Base-by-base conservation (phyloP, 2,329 filamentous ascomycete species). In the Neofusicoccum sp. region DNA sequence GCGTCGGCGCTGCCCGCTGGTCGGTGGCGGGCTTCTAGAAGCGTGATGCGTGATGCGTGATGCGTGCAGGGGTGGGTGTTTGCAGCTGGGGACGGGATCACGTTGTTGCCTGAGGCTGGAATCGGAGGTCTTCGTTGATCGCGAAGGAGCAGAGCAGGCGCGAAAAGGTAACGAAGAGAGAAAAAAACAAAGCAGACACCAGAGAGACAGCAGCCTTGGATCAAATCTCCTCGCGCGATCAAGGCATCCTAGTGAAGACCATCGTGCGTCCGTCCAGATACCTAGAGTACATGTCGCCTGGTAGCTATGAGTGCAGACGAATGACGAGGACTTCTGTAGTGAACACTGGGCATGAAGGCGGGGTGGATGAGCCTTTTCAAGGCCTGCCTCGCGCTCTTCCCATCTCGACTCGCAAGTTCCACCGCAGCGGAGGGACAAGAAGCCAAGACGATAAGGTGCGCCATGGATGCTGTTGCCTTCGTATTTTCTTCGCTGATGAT, bases 1-100 rank as follows among this genome's bases (percentile, higher is more conserved):
- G n/a, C n/a, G 39, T 58, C 54, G 54, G 54, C 41, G 54, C 41
- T 58, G 54, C 54, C 54, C 54, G 54, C 45, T 4, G 28, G 44
- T 34, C 37, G 37, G 37, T 37, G n/a, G 52, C 8, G 28, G 54
- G 54, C 54, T 58, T 58, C 54, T 58, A 45, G 54, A 58, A 58
- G 54, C 22, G 22, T 22, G 22, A 22, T 22, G 22, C 22, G 22
- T 22, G 22, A 22, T 22, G 22, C 22, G 22, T 22, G 54, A 6
- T 45, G 39, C 31, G 33, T 33, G 50, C 16, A 29, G 14, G 37
- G 6, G 11, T 12, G 50, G 48, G 22, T 33, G 28, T 14, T 14
- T 9, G 11, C 34, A 4, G 6, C 34, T 14, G 3, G 47, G 29
- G 29, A 8, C 22, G 29, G 7, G 47, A 29, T 44, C 22, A 22